Evolutionary conservation across 2,329 filamentous ascomycete genomes (phyloP), one percentile per base, ranked within the genome.

Genomic region (Cladobotryum protrusum): DNA sequence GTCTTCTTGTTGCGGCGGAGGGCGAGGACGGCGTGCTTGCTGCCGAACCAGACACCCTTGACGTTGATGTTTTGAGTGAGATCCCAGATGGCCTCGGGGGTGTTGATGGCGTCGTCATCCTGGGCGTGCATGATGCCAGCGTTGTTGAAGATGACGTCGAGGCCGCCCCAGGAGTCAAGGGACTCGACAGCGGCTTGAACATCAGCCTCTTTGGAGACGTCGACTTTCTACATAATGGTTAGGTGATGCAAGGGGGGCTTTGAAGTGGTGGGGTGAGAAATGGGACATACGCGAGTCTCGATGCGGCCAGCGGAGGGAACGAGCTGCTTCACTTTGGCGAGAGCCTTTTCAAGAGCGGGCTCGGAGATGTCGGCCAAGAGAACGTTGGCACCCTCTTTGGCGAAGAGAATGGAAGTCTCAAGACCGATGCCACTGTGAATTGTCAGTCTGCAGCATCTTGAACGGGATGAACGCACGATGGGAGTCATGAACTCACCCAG

Each of bases 71-170:
- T 84, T 54, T 95, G 89, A 4, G 91, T 96, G 58, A 95, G 73
- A 63, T 96, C 89, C 91, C 91, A 96, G 74, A 96, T 91, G 61
- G 82, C 83, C 73, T 96, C 89, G 45, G 88, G 84, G 1, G 90
- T 96, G 66, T 86, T 81, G 66, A 95, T 74, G 44, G 91, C 89
- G 67, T 89, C 85, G 63, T 81, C 84, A 67, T 90, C 86, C 50
- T 86, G 77, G 43, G 82, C 84, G 72, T 96, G 91, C 91, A 96
- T 96, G 69, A 96, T 96, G 49, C 91, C 91, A 19, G 91, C 91
- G 68, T 96, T 96, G 82, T 96, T 96, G 83, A 96, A 96, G 61
- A 96, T 88, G 64, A 96, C 76, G 67, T 96, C 91, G 3, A 93
- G 71, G 41, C 91, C 91, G 63, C 91, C 91, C 87, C 88, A 95